These are phyloP conservation scores for Nematodospora valgi DNA, from an alignment of 805 yeast genomes.

Conservation along the genomic window DNA sequence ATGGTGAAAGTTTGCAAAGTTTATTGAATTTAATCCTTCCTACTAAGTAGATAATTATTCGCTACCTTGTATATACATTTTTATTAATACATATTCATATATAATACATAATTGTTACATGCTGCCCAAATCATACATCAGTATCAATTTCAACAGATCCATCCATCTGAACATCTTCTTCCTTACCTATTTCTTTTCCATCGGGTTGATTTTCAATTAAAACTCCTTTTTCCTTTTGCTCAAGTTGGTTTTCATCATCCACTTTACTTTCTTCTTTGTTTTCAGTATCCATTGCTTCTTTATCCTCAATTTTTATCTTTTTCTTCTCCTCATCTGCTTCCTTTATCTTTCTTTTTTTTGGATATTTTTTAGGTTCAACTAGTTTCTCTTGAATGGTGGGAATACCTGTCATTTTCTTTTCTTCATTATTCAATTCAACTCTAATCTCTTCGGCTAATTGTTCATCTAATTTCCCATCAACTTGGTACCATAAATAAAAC, in stretches of 20 bases:
- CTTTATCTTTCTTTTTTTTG: constrained; percentile 33
- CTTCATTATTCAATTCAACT: constrained; percentile 52
- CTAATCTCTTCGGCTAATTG: constrained; percentile 61
- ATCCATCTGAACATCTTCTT: no score
- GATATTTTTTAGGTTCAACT: constrained; percentile 13
- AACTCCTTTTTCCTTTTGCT: background rate
- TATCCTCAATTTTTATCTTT: constrained; percentile 11
- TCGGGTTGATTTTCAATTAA: no score
- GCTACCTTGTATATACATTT: constrained; percentile 12
- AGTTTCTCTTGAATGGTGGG: constrained; percentile 13
- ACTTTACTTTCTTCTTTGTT: background rate
- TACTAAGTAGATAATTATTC: constrained; percentile 1
- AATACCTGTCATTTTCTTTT: constrained; percentile 42
- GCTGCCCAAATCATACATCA: no score
- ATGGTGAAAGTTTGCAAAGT: constrained; percentile 19
- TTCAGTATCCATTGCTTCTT: constrained; percentile 10
- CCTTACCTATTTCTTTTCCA: no score
- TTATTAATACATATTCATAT: no score
- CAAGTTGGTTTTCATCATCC: background rate
- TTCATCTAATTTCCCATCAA: constrained; percentile 74
- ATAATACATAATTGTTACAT: background rate
- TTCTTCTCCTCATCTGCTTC: constrained; percentile 18
- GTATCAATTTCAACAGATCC: no score
- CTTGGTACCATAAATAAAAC: constrained; percentile 76
- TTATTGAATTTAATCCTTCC: constrained; percentile 23